These are phyloP conservation scores for Chloris gayana DNA, from an alignment of 176 grass and related monocot species.

Conservation along the genomic window DNA sequence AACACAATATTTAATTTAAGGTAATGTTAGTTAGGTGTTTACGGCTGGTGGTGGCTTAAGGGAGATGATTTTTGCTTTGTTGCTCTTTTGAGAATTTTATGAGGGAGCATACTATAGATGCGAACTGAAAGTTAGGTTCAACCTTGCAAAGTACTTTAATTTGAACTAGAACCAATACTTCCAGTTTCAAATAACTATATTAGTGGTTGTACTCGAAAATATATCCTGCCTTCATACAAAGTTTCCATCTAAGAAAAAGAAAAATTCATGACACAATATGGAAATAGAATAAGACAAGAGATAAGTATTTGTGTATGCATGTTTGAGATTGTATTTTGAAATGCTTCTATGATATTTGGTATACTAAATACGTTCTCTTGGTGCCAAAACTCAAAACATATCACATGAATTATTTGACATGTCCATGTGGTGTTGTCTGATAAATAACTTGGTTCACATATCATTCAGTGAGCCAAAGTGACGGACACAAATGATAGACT, in stretches of 20 bases:
- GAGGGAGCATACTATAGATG: not conserved
- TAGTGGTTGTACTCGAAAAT: not conserved
- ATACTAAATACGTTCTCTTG: not conserved
- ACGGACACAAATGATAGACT: not conserved
- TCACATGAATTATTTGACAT: not conserved
- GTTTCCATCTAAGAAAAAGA: not conserved
- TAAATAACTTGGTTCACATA: not conserved
- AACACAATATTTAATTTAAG: no score
- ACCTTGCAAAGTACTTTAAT: not conserved
- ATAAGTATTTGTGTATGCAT: not conserved
- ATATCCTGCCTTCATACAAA: not conserved
- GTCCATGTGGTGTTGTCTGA: not conserved
- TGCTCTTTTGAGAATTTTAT: not conserved
- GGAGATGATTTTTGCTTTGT: not conserved
- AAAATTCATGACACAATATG: not conserved
- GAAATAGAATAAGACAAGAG: not conserved
- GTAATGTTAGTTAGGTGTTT: not conserved
- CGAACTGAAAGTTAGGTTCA: not conserved
- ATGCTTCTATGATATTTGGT: not conserved
- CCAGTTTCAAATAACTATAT: not conserved
- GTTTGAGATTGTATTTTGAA: not conserved
- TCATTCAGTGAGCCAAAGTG: not conserved
- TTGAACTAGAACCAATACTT: not conserved
- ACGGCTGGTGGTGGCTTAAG: not conserved
- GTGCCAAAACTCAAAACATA: not conserved